phyloP scores from a whole-genome alignment of 306 rosid species.

The Astragalus glycyphyllos region DNA sequence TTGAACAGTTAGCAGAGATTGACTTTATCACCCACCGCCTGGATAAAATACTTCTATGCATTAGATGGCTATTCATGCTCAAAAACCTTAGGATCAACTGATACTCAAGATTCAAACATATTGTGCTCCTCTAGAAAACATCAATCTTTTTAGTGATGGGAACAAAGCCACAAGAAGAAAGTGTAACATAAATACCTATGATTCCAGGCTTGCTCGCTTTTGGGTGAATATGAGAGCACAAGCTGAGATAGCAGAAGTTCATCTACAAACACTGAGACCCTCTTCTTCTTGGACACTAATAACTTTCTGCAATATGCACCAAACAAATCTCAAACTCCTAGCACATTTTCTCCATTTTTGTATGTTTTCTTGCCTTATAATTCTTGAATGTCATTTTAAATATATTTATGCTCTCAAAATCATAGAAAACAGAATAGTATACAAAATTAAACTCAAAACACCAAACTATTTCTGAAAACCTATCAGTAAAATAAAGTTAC shows the following conservation, averaged over 20 bases:
- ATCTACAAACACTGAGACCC: conserved; percentile 49
- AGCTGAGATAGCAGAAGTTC: conserved; percentile 77
- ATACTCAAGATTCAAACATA: conserved; percentile 17
- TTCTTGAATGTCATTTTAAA: conserved; percentile 23
- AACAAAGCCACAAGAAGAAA: conserved; percentile 25
- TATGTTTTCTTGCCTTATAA: conserved; percentile 16
- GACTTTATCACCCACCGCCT: conserved; percentile 96
- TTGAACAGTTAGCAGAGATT: conserved; percentile 65
- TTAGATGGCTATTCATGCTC: conserved; percentile 36
- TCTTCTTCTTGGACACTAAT: conserved; percentile 57
- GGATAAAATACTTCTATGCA: conserved; percentile 45
- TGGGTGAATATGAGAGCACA: conserved; percentile 81
- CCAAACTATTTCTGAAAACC: conserved; percentile 6
- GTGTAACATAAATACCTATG: conserved; percentile 69
- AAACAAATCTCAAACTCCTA: conserved; percentile 28
- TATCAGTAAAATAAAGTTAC: neutral
- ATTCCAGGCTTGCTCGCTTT: conserved; percentile 90
- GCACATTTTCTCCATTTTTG: conserved; percentile 2
- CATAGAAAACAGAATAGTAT: neutral
- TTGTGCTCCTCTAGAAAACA: conserved; percentile 29
- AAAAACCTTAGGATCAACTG: conserved; percentile 32
- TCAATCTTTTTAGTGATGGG: conserved; percentile 28
- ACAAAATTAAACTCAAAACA: neutral
- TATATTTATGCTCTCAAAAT: conserved; percentile 7
- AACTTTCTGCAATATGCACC: conserved; percentile 61